phyloP scores from a whole-genome alignment of 768 basidiomycete species.

The Tulasnella sp. region DNA sequence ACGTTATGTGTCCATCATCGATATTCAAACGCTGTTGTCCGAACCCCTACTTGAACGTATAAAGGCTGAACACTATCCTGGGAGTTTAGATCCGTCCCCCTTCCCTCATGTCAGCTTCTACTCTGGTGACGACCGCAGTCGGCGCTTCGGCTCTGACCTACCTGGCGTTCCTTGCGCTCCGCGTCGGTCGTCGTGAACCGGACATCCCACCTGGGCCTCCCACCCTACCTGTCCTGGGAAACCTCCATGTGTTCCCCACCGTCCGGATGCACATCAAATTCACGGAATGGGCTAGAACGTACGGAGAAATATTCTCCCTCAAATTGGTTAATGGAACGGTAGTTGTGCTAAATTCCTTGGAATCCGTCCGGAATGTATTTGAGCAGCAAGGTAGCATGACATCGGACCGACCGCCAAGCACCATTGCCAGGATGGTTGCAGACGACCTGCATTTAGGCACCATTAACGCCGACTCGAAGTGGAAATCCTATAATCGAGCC shows the following conservation, averaged over 20 bases:
- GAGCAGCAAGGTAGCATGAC: constrained; percentile 33
- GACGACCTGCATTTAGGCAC: constrained; percentile 35
- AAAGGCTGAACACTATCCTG: no score
- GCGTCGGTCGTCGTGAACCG: constrained; percentile 27
- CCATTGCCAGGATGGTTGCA: constrained; percentile 34
- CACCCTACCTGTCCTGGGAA: constrained; percentile 35
- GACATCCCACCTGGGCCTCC: constrained; percentile 37
- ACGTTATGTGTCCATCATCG: no score
- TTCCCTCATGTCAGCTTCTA: not conserved
- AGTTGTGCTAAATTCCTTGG: constrained; percentile 35
- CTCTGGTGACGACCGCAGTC: not conserved
- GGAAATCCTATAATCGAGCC: not conserved
- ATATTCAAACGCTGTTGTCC: no score
- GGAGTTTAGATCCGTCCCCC: no score
- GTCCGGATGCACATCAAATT: constrained; percentile 34
- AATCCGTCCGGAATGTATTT: constrained; percentile 35
- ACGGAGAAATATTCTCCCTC: constrained; percentile 35
- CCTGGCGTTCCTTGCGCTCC: not conserved
- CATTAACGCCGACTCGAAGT: not conserved
- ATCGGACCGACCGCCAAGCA: constrained; percentile 26
- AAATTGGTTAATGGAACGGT: constrained; percentile 34
- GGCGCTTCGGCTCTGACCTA: not conserved
- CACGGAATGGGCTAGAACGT: constrained; percentile 36
- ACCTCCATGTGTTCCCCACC: constrained; percentile 34
- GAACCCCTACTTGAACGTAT: no score